These are phyloP conservation scores for Narthecium ossifragum DNA, from an alignment of 106 monocot species.

Conservation along the genomic window DNA sequence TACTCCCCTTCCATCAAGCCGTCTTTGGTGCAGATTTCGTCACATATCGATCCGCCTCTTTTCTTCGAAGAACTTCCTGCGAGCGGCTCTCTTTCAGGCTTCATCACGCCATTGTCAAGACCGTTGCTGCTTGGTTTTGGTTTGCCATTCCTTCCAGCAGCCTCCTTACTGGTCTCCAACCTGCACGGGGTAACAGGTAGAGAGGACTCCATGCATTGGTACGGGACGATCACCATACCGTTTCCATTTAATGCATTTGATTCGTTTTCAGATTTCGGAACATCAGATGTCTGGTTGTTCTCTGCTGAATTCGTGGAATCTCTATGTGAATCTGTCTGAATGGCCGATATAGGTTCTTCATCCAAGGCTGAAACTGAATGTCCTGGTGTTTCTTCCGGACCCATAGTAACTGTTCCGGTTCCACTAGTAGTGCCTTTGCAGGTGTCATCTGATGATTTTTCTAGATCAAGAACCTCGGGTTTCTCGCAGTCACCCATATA, in stretches of 20 bases:
- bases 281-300: constrained; percentile 21
- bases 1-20: constrained; percentile 28
- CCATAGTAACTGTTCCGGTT: constrained; percentile 11
- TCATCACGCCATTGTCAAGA: constrained; percentile 7
- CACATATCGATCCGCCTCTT: background rate
- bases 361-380: constrained; percentile 39
- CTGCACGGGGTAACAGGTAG: constrained; percentile 35
- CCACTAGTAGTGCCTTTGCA: constrained; percentile 3
- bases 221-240: constrained; percentile 18
- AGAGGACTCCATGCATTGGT: constrained; percentile 5
- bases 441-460: constrained; percentile 10
- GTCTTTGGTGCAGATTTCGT: constrained; percentile 22
- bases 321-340: constrained; percentile 22
- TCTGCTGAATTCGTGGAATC: constrained; percentile 28
- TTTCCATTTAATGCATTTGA: constrained; percentile 16
- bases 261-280: constrained; percentile 25
- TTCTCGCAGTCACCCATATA: constrained; percentile 20
- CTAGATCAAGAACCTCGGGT: constrained; percentile 20
- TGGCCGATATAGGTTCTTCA: constrained; percentile 48
- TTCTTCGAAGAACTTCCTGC: constrained; percentile 41
- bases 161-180: constrained; percentile 35
- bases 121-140: constrained; percentile 6
- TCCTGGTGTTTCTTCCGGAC: constrained; percentile 26
- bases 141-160: constrained; percentile 14
- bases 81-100: constrained; percentile 17